Evolutionary conservation across 1,284 basidiomycete genomes (phyloP).

Genomic region (Jaminaea rosea): DNA sequence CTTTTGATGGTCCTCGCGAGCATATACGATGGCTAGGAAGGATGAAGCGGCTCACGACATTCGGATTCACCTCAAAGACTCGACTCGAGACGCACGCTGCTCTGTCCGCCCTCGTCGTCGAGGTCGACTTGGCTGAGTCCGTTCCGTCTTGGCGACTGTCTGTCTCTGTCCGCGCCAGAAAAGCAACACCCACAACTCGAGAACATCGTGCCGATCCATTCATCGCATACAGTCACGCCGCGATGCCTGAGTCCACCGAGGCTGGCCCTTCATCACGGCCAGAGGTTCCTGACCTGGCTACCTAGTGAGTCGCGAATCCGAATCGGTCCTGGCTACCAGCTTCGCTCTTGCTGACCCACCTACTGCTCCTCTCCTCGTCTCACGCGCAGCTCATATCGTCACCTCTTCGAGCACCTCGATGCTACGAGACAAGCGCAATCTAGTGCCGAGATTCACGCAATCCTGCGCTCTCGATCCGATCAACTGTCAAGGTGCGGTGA

Average conservation of each 20-base stretch:
- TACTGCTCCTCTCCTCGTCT: not conserved
- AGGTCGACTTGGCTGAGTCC: not conserved
- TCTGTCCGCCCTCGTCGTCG: not conserved
- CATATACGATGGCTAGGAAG: too few relatives aligned
- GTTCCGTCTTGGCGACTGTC: not conserved
- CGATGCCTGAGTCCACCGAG: not conserved
- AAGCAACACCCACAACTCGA: not conserved
- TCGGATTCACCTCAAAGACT: too few relatives aligned
- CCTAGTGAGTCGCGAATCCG: not conserved
- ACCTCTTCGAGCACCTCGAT: constrained; percentile 39
- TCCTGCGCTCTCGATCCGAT: not conserved
- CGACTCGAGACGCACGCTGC: too few relatives aligned
- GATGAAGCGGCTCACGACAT: too few relatives aligned
- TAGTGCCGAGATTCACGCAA: not conserved
- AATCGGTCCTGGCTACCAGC: not conserved
- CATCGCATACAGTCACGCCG: not conserved
- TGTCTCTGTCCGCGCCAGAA: not conserved
- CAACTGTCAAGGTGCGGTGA: constrained; percentile 22
- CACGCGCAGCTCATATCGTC: constrained; percentile 20
- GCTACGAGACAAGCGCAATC: constrained; percentile 14
- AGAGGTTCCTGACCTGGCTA: not conserved
- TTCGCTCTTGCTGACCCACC: not conserved
- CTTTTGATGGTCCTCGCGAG: too few relatives aligned
- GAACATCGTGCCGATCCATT: not conserved
- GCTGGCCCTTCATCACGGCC: not conserved